Percentiles rank a stretch among this genome's conserved stretches.
These are phyloP conservation scores for Diaporthe amygdali DNA, from an alignment of 2,329 filamentous ascomycete species.

Conservation along the genomic window DNA sequence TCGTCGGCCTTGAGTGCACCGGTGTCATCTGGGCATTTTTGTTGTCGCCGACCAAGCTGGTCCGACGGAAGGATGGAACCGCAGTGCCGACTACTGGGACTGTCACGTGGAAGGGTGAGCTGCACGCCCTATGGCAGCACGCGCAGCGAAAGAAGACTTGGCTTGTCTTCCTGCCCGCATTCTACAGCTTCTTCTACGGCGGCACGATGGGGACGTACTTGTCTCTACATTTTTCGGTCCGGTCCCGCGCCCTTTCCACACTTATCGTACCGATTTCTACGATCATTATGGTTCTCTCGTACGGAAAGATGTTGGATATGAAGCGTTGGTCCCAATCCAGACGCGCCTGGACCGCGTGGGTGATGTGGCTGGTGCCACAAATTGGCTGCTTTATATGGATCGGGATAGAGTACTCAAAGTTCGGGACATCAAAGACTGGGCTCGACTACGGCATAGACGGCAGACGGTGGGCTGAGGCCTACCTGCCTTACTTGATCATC, in stretches of 20 bases:
- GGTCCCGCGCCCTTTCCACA: conserved; percentile 37
- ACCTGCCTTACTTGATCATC: conserved; percentile 23
- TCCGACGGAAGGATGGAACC: conserved; percentile 32
- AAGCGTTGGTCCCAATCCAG: conserved; percentile 33
- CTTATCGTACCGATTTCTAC: conserved; percentile 33
- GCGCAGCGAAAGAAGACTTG: conserved; percentile 33
- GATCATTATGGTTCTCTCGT: conserved; percentile 32
- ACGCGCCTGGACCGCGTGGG: conserved; percentile 35
- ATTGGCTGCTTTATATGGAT: conserved; percentile 38
- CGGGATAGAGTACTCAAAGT: conserved; percentile 25
- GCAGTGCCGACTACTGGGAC: conserved; percentile 29
- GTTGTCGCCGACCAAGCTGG: conserved; percentile 31
- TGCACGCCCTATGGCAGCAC: conserved; percentile 30
- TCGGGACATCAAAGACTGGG: neutral
- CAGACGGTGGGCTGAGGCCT: conserved; percentile 24
- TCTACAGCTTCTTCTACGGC: conserved; percentile 45
- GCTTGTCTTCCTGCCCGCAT: conserved; percentile 40
- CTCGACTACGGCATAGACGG: conserved; percentile 21
- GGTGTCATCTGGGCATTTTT: conserved; percentile 37
- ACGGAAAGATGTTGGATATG: conserved; percentile 24
- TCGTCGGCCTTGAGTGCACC: conserved; percentile 34
- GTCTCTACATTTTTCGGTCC: conserved; percentile 38
- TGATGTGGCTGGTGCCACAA: conserved; percentile 36
- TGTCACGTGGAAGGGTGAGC: conserved; percentile 29
- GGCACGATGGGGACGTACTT: conserved; percentile 42